Conservation (phyloP, 176 grass and related monocot genomes). For the Eragrostis nindensis region DNA sequence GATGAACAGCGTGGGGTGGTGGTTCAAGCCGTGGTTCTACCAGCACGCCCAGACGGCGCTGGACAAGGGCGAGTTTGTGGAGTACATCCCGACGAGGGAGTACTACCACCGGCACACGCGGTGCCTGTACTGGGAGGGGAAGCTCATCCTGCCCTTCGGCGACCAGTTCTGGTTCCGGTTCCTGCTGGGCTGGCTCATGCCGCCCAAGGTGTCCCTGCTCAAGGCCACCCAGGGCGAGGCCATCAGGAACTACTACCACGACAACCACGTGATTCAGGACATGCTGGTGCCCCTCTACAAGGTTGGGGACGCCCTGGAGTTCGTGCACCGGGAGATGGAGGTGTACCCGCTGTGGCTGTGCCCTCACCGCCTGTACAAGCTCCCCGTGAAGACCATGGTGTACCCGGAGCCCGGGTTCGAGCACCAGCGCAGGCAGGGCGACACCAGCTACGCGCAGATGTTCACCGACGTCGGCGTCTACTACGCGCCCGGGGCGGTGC, state of each 20-base stretch:
- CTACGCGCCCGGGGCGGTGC: constrained; percentile 66
- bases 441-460: constrained; percentile 89
- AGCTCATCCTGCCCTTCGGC: constrained; percentile 85
- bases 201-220: constrained; percentile 91
- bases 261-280: constrained; percentile 96
- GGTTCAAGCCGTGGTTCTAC: constrained; percentile 98
- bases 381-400: constrained; percentile 89
- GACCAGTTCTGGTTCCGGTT: constrained; percentile 99
- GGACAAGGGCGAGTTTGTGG: constrained; percentile 88
- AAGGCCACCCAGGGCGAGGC: constrained; percentile 95
- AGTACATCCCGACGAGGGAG: constrained; percentile 91
- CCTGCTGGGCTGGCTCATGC: constrained; percentile 88
- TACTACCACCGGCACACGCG: constrained; percentile 97
- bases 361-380: constrained; percentile 91
- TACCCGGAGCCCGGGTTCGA: constrained; percentile 88
- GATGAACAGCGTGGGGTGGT: constrained; percentile 85
- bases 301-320: constrained; percentile 89
- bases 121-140: constrained; percentile 96
- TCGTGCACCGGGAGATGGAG: constrained; percentile 86
- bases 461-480: constrained; percentile 92
- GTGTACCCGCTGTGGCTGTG: constrained; percentile 96
- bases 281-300: constrained; percentile 92
- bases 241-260: constrained; percentile 96
- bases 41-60: constrained; percentile 85
- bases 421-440: constrained; percentile 84